Evolutionary conservation across 768 basidiomycete species (phyloP).

Genomic region (Daedalea quercina): DNA sequence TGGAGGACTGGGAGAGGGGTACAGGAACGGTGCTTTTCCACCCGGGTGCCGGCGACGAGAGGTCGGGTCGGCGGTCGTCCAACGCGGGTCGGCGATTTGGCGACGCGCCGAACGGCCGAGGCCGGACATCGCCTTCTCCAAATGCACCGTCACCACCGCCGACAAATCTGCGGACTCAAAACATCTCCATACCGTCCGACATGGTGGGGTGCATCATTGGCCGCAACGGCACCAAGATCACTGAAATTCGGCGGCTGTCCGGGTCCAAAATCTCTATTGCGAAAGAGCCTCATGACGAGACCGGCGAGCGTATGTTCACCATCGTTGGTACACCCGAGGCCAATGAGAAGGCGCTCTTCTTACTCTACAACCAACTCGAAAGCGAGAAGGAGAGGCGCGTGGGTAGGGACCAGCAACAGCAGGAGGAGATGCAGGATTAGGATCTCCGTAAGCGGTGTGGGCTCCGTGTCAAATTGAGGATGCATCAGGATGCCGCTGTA

Average conservation of each 20-base stretch:
- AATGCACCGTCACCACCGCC: slow-evolving; percentile 39
- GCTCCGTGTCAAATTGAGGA: background rate
- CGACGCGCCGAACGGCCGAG: slow-evolving; percentile 21
- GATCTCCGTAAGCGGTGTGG: slow-evolving; percentile 1
- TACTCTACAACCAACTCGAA: slow-evolving; percentile 95
- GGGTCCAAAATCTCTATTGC: slow-evolving; percentile 98
- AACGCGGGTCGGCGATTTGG: slow-evolving; percentile 30
- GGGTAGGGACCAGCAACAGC: slow-evolving; percentile 75
- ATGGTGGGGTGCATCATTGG: slow-evolving; percentile 99
- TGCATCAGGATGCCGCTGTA: background rate
- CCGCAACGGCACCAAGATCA: slow-evolving; percentile 95
- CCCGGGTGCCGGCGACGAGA: slow-evolving; percentile 80
- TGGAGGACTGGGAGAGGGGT: slow-evolving; percentile 96
- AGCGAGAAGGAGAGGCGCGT: slow-evolving; percentile 94
- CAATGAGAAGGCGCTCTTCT: slow-evolving; percentile 96
- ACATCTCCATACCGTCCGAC: slow-evolving; percentile 98
- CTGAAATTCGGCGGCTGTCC: slow-evolving; percentile 95
- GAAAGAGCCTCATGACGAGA: slow-evolving; percentile 98
- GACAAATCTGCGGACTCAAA: slow-evolving; percentile 92
- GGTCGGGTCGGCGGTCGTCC: slow-evolving; percentile 60
- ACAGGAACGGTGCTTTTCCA: slow-evolving; percentile 94
- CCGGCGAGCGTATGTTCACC: slow-evolving; percentile 99
- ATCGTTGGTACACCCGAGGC: slow-evolving; percentile 94
- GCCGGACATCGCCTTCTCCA: slow-evolving; percentile 45
- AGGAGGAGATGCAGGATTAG: slow-evolving; percentile 43